Conservation (phyloP, 83 land plant species). For the Picea mariana region DNA sequence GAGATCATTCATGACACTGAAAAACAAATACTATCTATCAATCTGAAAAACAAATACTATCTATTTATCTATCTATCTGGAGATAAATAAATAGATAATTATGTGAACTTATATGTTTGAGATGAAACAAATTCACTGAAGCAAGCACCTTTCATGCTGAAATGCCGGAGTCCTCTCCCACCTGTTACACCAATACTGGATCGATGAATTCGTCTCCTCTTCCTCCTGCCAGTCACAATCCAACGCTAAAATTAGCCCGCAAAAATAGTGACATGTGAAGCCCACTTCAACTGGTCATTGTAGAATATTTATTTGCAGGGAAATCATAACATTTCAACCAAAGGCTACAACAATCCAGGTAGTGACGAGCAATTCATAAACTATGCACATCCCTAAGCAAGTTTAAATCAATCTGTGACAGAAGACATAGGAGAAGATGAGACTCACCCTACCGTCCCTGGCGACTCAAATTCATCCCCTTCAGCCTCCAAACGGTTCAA, state of each 20-base stretch:
- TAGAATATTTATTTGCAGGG: too few species aligned
- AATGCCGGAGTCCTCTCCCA: constrained; percentile 40
- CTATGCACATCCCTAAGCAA: background rate
- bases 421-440: background rate
- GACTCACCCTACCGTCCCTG: constrained; percentile 18
- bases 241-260: background rate
- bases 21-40: too few species aligned
- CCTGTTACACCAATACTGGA: constrained; percentile 26
- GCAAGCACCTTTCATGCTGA: constrained; percentile 39
- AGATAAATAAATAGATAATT: background rate
- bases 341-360: constrained; percentile 4
- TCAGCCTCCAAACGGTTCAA: constrained; percentile 13
- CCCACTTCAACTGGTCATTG: background rate
- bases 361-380: background rate
- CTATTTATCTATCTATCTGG: too few species aligned
- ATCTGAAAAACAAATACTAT: background rate
- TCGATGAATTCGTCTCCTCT: constrained; percentile 27
- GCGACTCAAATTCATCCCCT: constrained; percentile 32
- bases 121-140: background rate
- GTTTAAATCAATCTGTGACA: background rate
- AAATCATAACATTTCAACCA: background rate
- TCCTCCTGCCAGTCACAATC: background rate
- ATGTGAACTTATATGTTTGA: background rate
- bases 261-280: constrained; percentile 1
- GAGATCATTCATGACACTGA: background rate